A percentile compares a stretch with the other conserved stretches of the same genome.
These are phyloP conservation scores for Vanderwaltozyma yarrowii DNA, from an alignment of 805 yeast genomes.

Conservation along the genomic window DNA sequence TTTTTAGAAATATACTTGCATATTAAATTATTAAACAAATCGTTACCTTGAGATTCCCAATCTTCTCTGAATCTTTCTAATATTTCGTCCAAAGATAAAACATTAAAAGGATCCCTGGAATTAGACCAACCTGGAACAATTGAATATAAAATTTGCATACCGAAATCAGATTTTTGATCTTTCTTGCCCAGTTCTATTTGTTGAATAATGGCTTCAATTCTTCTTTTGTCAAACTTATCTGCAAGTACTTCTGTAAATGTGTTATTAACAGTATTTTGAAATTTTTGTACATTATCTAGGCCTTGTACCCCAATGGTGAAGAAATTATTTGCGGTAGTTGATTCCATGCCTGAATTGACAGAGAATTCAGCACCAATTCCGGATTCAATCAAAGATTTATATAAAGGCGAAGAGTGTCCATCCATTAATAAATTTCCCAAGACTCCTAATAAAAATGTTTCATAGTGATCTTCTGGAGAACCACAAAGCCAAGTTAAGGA, in stretches of 20 bases:
- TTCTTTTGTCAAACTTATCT: slow-evolving; percentile 41
- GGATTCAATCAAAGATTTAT: slow-evolving; percentile 76
- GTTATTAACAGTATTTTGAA: slow-evolving; percentile 39
- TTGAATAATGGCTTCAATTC: slow-evolving; percentile 79
- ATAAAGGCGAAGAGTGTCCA: slow-evolving; percentile 88
- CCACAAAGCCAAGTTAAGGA: slow-evolving; percentile 89
- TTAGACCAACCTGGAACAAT: slow-evolving; percentile 83
- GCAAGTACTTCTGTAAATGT: slow-evolving; percentile 37
- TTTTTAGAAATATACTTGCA: slow-evolving; percentile 40
- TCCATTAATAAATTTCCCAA: slow-evolving; percentile 65
- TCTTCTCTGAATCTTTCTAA: slow-evolving; percentile 53
- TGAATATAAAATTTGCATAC: slow-evolving; percentile 63
- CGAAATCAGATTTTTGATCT: slow-evolving; percentile 85
- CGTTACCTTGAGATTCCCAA: slow-evolving; percentile 41
- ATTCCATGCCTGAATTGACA: slow-evolving; percentile 80
- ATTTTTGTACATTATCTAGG: slow-evolving; percentile 36
- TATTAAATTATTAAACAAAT: slow-evolving; percentile 51
- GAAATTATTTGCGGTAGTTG: slow-evolving; percentile 63
- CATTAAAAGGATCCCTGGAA: slow-evolving; percentile 61
- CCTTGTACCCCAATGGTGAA: slow-evolving; percentile 86
- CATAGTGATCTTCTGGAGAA: slow-evolving; percentile 55
- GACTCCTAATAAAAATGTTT: slow-evolving; percentile 61
- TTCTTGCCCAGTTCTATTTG: slow-evolving; percentile 78
- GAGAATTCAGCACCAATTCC: slow-evolving; percentile 80
- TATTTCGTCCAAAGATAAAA: slow-evolving; percentile 54